Percentiles rank a stretch among this genome's conserved stretches.
Evolutionary conservation across 2,329 filamentous ascomycete species (phyloP).

Genomic region (Alternaria infectoria): DNA sequence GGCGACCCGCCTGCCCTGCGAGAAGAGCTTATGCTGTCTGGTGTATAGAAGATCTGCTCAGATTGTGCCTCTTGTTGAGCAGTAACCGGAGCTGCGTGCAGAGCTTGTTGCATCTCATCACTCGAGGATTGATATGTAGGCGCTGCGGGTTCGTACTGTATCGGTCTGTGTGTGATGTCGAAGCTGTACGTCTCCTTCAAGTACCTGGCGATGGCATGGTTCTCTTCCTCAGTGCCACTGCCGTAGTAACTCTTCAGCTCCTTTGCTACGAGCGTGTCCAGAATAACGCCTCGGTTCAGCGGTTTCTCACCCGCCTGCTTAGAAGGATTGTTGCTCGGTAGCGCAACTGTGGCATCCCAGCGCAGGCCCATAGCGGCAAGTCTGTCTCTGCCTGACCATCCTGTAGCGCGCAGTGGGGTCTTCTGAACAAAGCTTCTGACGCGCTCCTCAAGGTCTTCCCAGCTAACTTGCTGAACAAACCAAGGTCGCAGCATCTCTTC

Average conservation of each 20-base stretch:
- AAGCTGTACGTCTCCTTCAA: conserved; percentile 24
- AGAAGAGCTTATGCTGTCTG: neutral
- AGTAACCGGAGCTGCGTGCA: conserved; percentile 3
- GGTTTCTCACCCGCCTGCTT: conserved; percentile 4
- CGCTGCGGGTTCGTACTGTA: neutral
- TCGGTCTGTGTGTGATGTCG: conserved; percentile 13
- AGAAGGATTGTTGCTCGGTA: conserved; percentile 1
- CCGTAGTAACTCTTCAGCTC: conserved; percentile 28
- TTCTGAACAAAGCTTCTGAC: conserved; percentile 26
- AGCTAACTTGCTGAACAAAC: conserved; percentile 18
- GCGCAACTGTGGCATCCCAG: conserved; percentile 13
- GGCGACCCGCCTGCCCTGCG: neutral
- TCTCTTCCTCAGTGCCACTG: conserved; percentile 24
- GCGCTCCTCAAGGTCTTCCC: conserved; percentile 24
- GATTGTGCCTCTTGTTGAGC: neutral
- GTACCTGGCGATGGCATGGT: conserved; percentile 24
- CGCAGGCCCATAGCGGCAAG: conserved; percentile 34
- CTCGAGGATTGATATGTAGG: conserved; percentile 14
- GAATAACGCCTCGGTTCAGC: conserved; percentile 13
- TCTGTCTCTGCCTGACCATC: conserved; percentile 25
- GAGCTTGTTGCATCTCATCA: conserved; percentile 16
- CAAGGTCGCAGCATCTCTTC: conserved; percentile 20
- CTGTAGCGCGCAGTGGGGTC: conserved; percentile 23
- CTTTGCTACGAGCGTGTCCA: conserved; percentile 27
- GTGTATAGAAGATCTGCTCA: neutral